These are phyloP conservation scores for Boletus reticuloceps DNA, from an alignment of 768 basidiomycete species.

Conservation along the genomic window DNA sequence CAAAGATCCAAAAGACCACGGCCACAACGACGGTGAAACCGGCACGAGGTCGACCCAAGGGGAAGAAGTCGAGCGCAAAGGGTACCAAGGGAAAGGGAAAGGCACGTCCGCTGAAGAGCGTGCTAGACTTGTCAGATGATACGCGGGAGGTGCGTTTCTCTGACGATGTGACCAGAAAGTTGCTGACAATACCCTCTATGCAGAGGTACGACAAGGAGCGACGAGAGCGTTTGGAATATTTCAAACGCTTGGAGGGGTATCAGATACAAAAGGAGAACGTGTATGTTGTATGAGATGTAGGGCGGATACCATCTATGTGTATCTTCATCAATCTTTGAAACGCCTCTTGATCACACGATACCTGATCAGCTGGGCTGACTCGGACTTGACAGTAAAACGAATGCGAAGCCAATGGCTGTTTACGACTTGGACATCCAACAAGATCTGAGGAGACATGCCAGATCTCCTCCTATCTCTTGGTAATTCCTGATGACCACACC, in stretches of 20 bases:
- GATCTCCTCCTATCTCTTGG: too few relatives aligned
- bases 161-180: background rate
- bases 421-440: too few relatives aligned
- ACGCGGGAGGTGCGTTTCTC: conserved; percentile 27
- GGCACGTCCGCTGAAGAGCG: conserved; percentile 18
- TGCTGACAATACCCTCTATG: background rate
- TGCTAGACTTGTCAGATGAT: conserved; percentile 31
- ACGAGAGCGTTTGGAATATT: conserved; percentile 52
- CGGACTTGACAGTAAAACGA: too few relatives aligned
- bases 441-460: too few relatives aligned
- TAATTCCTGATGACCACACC: too few relatives aligned
- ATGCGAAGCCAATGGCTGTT: too few relatives aligned
- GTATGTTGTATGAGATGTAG: conserved; percentile 46
- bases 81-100: conserved; percentile 28
- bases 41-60: conserved; percentile 21
- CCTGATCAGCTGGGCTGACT: too few relatives aligned
- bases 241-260: conserved; percentile 50
- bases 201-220: conserved; percentile 46
- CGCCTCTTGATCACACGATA: too few relatives aligned
- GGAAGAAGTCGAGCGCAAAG: conserved; percentile 8
- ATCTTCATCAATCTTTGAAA: conserved; percentile 4
- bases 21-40: conserved; percentile 2
- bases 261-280: conserved; percentile 57
- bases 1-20: conserved; percentile 5
- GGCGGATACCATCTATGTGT: conserved; percentile 10